Percentiles rank a stretch among this genome's conserved stretches.
These are phyloP conservation scores for Hanseniaspora gamundiae DNA, from an alignment of 1,139 yeast species.

Conservation along the genomic window DNA sequence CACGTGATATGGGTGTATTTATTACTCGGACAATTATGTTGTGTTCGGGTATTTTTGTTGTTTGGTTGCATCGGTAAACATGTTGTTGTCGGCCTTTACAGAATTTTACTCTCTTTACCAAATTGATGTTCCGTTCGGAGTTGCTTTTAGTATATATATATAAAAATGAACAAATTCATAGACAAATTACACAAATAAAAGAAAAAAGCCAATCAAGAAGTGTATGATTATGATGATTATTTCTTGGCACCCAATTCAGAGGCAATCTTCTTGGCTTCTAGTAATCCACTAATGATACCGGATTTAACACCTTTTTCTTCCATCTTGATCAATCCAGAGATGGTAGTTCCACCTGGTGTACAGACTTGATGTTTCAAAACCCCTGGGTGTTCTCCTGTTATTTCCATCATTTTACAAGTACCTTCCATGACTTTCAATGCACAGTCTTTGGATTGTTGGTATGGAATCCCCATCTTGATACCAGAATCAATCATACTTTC, in stretches of 20 bases:
- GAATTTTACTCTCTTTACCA: too few relatives aligned
- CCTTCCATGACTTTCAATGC: constrained; percentile 97
- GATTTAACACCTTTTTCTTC: constrained; percentile 87
- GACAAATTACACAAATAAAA: too few relatives aligned
- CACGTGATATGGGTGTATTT: too few relatives aligned
- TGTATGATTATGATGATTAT: too few relatives aligned
- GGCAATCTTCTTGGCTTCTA: constrained; percentile 81
- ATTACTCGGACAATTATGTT: too few relatives aligned
- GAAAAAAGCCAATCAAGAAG: too few relatives aligned
- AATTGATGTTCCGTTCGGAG: too few relatives aligned
- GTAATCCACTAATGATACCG: constrained; percentile 78
- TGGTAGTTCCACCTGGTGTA: constrained; percentile 98
- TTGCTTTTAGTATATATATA: too few relatives aligned
- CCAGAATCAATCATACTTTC: constrained; percentile 94
- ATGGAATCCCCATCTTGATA: constrained; percentile 87
- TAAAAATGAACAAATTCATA: too few relatives aligned
- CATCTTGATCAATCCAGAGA: constrained; percentile 86
- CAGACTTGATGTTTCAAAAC: constrained; percentile 79
- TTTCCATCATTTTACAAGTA: constrained; percentile 82
- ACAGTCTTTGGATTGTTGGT: constrained; percentile 67
- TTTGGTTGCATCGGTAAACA: too few relatives aligned
- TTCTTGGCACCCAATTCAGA: constrained; percentile 63
- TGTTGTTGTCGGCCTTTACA: too few relatives aligned
- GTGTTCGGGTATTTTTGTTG: too few relatives aligned
- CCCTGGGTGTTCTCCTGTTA: constrained; percentile 84